Conservation (phyloP, 23 red algal species). For the Gracilaria vermiculophylla region DNA sequence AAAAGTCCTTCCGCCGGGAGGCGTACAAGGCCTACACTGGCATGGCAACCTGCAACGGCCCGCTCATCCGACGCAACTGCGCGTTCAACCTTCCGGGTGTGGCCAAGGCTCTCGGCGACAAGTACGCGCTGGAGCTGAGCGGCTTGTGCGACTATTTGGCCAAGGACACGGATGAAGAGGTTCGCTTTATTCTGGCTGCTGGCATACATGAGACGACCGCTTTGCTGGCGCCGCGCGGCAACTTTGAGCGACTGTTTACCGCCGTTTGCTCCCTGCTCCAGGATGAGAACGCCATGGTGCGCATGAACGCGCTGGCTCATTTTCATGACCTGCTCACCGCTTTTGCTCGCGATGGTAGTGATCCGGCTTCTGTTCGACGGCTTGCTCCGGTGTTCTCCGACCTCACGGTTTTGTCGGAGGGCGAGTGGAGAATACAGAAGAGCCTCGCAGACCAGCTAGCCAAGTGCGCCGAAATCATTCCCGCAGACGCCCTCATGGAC, state of each 20-base stretch:
- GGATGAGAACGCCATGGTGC: slow-evolving; percentile 78
- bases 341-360: slow-evolving; percentile 53
- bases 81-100: slow-evolving; percentile 84
- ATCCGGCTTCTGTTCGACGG: slow-evolving; percentile 45
- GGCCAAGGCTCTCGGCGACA: slow-evolving; percentile 62
- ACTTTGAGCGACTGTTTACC: slow-evolving; percentile 61
- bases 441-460: slow-evolving; percentile 71
- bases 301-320: slow-evolving; percentile 79
- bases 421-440: slow-evolving; percentile 81
- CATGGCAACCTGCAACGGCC: slow-evolving; percentile 88
- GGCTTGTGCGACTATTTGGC: slow-evolving; percentile 72
- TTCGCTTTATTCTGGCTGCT: slow-evolving; percentile 74
- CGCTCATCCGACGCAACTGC: slow-evolving; percentile 73
- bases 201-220: slow-evolving; percentile 74
- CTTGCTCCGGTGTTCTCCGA: slow-evolving; percentile 70
- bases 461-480: slow-evolving; percentile 72
- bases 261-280: slow-evolving; percentile 63
- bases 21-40: slow-evolving; percentile 75
- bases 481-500: slow-evolving; percentile 64
- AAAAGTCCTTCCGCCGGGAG: slow-evolving; percentile 55
- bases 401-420: slow-evolving; percentile 62
- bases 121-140: slow-evolving; percentile 66
- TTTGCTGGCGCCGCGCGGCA: slow-evolving; percentile 43
- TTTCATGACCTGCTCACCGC: slow-evolving; percentile 66
- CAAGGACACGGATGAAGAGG: slow-evolving; percentile 81